phyloP scores from a whole-genome alignment of 192 early-diverging fungal genomes.

The Coemansia sp. region DNA sequence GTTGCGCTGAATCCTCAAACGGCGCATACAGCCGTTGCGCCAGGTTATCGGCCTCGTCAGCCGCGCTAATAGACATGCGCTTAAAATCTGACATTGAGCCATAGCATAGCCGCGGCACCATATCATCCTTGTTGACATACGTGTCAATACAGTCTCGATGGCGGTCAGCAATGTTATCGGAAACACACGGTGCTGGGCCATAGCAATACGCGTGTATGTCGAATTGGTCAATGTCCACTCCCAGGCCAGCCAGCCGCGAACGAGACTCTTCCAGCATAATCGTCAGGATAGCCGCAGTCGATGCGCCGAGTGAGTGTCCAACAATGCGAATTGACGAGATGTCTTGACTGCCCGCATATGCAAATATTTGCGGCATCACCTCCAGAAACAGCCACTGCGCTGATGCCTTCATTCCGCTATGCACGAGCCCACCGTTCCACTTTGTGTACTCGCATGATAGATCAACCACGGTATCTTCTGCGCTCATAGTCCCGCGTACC shows the following conservation, averaged over 20 bases:
- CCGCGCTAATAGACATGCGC: slow-evolving; percentile 60
- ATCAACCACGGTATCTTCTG: slow-evolving; percentile 73
- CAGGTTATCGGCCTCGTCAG: slow-evolving; percentile 53
- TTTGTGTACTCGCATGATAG: slow-evolving; percentile 74
- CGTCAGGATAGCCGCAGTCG: slow-evolving; percentile 67
- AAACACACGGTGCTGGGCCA: slow-evolving; percentile 61
- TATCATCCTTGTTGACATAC: slow-evolving; percentile 63
- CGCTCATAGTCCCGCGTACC: slow-evolving; percentile 73
- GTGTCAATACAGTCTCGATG: slow-evolving; percentile 60
- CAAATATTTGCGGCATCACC: slow-evolving; percentile 63
- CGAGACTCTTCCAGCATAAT: slow-evolving; percentile 68
- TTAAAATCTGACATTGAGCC: slow-evolving; percentile 64
- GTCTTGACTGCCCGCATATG: slow-evolving; percentile 56
- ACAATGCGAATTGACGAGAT: slow-evolving; percentile 63
- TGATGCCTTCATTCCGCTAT: slow-evolving; percentile 72
- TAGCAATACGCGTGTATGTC: slow-evolving; percentile 51
- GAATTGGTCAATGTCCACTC: slow-evolving; percentile 19
- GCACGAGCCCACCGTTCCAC: slow-evolving; percentile 75
- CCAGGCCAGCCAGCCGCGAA: slow-evolving; percentile 27
- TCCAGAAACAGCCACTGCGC: slow-evolving; percentile 72
- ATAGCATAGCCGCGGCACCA: slow-evolving; percentile 65
- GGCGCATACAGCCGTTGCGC: slow-evolving; percentile 52
- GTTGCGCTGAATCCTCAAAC: slow-evolving; percentile 33
- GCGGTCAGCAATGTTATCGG: slow-evolving; percentile 54
- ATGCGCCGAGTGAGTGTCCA: slow-evolving; percentile 72